phyloP scores from a whole-genome alignment of 1,284 basidiomycete species.

The Microbotryomycetes sp. region DNA sequence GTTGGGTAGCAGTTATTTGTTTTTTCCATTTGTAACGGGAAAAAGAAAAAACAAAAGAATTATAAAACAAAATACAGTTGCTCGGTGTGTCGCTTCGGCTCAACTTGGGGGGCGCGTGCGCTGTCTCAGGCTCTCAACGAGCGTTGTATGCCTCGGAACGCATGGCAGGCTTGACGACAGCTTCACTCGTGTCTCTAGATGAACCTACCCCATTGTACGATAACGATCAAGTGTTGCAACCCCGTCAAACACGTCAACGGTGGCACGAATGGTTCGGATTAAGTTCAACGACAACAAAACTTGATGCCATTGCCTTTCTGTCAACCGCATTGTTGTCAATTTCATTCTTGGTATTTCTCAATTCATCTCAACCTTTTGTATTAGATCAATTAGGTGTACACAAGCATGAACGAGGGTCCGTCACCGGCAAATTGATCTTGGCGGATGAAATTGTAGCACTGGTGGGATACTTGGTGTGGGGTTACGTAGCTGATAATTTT shows the following conservation, averaged over 20 bases:
- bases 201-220: background rate
- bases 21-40: too few species aligned
- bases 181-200: background rate
- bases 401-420: background rate
- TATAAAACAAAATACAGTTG: too few species aligned
- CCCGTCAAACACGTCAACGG: too few species aligned
- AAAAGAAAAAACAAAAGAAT: too few species aligned
- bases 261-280: background rate
- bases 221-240: background rate
- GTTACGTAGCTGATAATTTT: background rate
- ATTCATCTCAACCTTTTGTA: conserved; percentile 24
- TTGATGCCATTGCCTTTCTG: background rate
- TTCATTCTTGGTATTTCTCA: conserved; percentile 31
- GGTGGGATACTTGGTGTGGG: conserved; percentile 20
- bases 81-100: too few species aligned
- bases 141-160: background rate
- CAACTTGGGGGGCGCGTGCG: too few species aligned
- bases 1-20: too few species aligned
- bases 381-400: conserved; percentile 14
- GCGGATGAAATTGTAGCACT: conserved; percentile 32
- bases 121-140: too few species aligned
- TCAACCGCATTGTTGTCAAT: conserved; percentile 19
- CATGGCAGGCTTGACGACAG: background rate
- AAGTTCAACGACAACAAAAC: background rate
- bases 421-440: conserved; percentile 25